These are phyloP conservation scores for Podaxis sp. DNA, from an alignment of 768 basidiomycete genomes.

Conservation along the genomic window DNA sequence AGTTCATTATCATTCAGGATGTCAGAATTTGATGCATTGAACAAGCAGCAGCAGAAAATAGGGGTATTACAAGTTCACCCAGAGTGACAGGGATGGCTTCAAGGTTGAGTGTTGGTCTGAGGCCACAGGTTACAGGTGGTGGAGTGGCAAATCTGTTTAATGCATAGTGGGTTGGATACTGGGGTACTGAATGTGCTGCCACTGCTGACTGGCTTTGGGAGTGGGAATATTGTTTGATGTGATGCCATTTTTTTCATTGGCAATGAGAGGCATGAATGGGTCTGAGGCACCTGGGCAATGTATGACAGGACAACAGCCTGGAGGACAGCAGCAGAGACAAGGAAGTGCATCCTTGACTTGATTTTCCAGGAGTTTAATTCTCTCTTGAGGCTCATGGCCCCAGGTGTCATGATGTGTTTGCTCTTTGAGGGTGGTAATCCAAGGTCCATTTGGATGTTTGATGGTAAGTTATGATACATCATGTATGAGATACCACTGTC, in stretches of 20 bases:
- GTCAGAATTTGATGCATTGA: conserved; percentile 4
- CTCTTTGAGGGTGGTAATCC: not conserved
- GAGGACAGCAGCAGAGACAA: conserved; percentile 40
- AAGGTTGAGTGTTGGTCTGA: conserved; percentile 47
- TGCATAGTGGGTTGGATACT: conserved; percentile 23
- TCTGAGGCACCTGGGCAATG: not conserved
- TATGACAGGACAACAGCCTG: conserved; percentile 4
- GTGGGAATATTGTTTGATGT: conserved; percentile 6
- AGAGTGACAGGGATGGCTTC: conserved; percentile 18
- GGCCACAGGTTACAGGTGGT: conserved; percentile 67
- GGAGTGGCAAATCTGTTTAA: conserved; percentile 63
- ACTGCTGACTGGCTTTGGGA: conserved; percentile 9
- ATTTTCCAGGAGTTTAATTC: not conserved
- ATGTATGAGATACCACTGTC: conserved; percentile 18
- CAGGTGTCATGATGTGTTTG: no score
- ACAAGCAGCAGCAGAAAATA: conserved; percentile 7
- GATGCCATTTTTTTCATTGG: no score
- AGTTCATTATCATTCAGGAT: not conserved
- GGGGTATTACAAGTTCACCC: conserved; percentile 1
- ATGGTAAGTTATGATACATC: not conserved
- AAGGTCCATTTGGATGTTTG: not conserved
- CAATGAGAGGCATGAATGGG: not conserved
- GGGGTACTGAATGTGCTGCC: conserved; percentile 8
- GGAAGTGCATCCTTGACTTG: conserved; percentile 51
- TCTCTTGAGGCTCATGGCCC: not conserved